Evolutionary conservation across 2,329 filamentous ascomycete species (phyloP), one percentile per base, ranked within the genome.

Genomic region (Colletotrichum neosansevieriae): DNA sequence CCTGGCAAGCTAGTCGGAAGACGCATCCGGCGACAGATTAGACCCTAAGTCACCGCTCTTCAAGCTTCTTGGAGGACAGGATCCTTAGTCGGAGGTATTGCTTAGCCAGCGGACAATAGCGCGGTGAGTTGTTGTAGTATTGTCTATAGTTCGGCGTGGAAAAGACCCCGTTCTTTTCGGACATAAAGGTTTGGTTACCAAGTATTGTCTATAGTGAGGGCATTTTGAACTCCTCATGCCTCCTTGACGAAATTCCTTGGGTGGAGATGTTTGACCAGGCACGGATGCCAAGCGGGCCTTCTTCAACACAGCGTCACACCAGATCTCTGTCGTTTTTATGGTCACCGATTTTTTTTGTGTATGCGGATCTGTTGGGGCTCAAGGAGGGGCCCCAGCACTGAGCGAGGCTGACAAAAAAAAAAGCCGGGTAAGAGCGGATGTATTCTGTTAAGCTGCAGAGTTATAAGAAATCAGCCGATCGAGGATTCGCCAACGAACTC

Each of bases 261-360:
- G 59, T 45, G 59, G 50, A 56, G 50, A 17, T 21, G 29, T 32
- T 44, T 29, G 49, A 24, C 19, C 40, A 34, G 49, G 56, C 61
- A 45, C 40, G 34, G 53, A 42, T 56, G 66, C 54, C 61, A 69
- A 65, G 54, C 29, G 24, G 36, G 17, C 29, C 51, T 69, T 69
- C 66, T 69, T 69, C 66, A 69, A 49, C 66, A 56, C 50, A 57
- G 61, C 49, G 66, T 66, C 56, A 45, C 34, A 66, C 53, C 64
- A 66, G 54, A 65, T 57, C 66, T 50, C 34, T 13, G 49, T 21
- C 54, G 42, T 32, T 66, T 66, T 49, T 57, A 11, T 34, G 56
- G 32, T 56, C 45, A 49, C 34, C 12, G 38, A 36, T 54, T 65
- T 34, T 60, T 60, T 34, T 29, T 29, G 40, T 24, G 56, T 56